Evolutionary conservation across 2,329 filamentous ascomycete species (phyloP), one percentile per base, ranked within the genome.

Genomic region (Aspergillus tamarii): DNA sequence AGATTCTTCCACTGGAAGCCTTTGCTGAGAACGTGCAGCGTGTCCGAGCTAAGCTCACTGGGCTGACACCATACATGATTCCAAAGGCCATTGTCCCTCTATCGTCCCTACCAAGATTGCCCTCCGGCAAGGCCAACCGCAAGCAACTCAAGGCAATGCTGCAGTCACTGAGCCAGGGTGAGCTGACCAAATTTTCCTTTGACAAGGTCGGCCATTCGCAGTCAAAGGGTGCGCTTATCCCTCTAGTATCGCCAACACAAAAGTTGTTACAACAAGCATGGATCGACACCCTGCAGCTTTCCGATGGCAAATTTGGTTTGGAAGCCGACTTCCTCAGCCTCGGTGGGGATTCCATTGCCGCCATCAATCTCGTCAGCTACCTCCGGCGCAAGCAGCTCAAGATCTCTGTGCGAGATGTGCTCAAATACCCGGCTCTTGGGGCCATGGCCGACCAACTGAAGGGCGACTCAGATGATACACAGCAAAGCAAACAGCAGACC

Each of bases 31-130:
- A 41, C 6, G 36, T 19, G 36, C 36, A 41, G 12, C 12, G 19
- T 4, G 3, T 41, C 6, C 36, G 36, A 41, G 19, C 12, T 19
- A 41, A 41, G 12, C 36, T 41, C 12, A 41, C 36, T 41, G 36
- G 36, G 19, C 36, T 41, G 36, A 41, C 36, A 16, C 36, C 36
- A 41, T 41, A 41, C 19, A 41, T 41, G 36, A 41, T 41, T 41
- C 36, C 36, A 14, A 41, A 41, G 6, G 36, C 36, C 14, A 41
- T 41, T 41, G 8, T 43, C n/a, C 48, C n/a, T 26, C 52, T 60
- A 1, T n/a, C 57, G 14, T 23, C 32, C 1, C 39, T 60, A 30
- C 57, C 61, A 57, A 64, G 21, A 73, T 26, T 60, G 12, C 58
- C 46, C 16, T 60, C 34, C n/a, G 58, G 58, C 10, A 60, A 60